Percentiles rank a stretch among this genome's conserved stretches.
Conservation (phyloP, 2,329 filamentous ascomycete species). For the Fusarium nygamai region DNA sequence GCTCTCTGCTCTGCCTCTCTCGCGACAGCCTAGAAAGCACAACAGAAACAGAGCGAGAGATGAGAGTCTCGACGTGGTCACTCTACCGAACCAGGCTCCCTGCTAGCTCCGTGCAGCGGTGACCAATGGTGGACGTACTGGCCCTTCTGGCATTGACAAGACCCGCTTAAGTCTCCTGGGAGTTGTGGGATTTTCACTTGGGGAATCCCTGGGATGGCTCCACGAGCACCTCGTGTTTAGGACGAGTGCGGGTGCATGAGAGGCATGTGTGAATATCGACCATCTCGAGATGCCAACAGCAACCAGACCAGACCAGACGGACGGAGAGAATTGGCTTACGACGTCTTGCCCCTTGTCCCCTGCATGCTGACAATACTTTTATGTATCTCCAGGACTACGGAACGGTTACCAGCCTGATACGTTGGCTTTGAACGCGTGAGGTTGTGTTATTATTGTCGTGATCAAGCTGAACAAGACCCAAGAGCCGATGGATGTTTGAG, state of each 20-base stretch:
- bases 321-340: constrained; percentile 30
- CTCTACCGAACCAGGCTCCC: constrained; percentile 32
- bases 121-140: constrained; percentile 42
- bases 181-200: constrained; percentile 42
- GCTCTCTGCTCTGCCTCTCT: constrained; percentile 10
- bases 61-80: constrained; percentile 25
- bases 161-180: constrained; percentile 42
- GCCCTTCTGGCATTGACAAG: constrained; percentile 42
- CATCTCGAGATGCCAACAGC: constrained; percentile 2
- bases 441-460: constrained; percentile 9
- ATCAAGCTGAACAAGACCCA: constrained; percentile 5
- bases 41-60: constrained; percentile 9
- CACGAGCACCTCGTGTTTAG: constrained; percentile 44
- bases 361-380: constrained; percentile 35
- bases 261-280: constrained; percentile 24
- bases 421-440: constrained; percentile 4
- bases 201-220: constrained; percentile 45
- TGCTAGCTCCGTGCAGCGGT: constrained; percentile 47
- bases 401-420: constrained; percentile 22
- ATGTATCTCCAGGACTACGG: constrained; percentile 25
- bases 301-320: neutral
- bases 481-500: neutral
- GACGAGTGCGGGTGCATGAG: constrained; percentile 30
- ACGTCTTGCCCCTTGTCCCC: constrained; percentile 35
- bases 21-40: neutral